phyloP scores from a whole-genome alignment of 2,329 filamentous ascomycete species.

The Lasiodiplodia citricola region DNA sequence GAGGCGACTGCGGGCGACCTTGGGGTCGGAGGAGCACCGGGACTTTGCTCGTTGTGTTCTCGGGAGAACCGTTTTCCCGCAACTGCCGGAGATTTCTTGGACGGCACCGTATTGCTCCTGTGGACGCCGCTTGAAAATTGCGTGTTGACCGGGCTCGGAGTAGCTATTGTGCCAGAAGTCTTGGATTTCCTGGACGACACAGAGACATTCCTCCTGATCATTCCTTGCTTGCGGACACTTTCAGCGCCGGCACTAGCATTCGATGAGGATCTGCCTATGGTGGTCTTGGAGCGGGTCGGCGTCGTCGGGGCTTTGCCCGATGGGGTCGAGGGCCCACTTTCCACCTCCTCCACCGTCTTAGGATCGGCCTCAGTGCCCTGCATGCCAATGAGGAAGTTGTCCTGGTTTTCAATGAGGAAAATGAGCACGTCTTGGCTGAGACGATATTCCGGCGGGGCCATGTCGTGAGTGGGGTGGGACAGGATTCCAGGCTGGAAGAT shows the following conservation, averaged over 20 bases:
- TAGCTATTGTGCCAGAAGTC: constrained; percentile 70
- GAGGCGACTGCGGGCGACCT: constrained; percentile 12
- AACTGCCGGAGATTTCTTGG: constrained; percentile 81
- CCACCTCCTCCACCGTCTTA: constrained; percentile 68
- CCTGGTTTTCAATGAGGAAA: constrained; percentile 97
- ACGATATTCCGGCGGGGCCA: constrained; percentile 92
- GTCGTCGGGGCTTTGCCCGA: constrained; percentile 56
- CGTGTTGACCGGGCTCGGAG: constrained; percentile 59
- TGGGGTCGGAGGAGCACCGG: constrained; percentile 4
- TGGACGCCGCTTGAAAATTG: constrained; percentile 61
- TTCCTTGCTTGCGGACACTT: constrained; percentile 80
- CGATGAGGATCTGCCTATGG: constrained; percentile 77
- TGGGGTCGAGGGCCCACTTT: constrained; percentile 68
- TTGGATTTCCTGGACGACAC: constrained; percentile 88
- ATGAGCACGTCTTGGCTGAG: constrained; percentile 97
- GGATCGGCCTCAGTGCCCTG: constrained; percentile 97
- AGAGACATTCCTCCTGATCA: constrained; percentile 85
- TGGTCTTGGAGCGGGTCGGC: constrained; percentile 57
- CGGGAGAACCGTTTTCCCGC: constrained; percentile 65
- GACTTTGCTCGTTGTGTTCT: constrained; percentile 19
- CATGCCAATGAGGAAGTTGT: constrained; percentile 98
- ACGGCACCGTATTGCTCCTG: constrained; percentile 90
- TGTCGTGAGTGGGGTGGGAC: constrained; percentile 91
- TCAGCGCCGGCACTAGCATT: constrained; percentile 88
- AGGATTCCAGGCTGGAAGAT: constrained; percentile 98